phyloP scores from a whole-genome alignment of 441 rosid species.

The Biscutella laevigata region DNA sequence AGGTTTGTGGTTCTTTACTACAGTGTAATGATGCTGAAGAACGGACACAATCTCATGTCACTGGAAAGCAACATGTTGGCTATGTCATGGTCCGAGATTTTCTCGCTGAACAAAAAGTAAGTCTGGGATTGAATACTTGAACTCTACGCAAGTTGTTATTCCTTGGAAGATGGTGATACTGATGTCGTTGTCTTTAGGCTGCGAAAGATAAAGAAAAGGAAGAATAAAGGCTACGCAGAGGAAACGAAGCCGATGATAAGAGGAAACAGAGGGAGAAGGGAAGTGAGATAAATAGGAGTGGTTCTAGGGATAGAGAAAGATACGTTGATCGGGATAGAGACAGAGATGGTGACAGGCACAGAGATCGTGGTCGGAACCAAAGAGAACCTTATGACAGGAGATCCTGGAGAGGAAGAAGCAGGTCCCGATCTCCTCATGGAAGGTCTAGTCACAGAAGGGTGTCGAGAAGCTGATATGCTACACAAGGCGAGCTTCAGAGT shows the following conservation, averaged over 20 bases:
- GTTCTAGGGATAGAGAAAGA: slow-evolving; percentile 59
- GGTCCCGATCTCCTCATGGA: slow-evolving; percentile 74
- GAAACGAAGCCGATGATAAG: slow-evolving; percentile 77
- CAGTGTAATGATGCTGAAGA: slow-evolving; percentile 89
- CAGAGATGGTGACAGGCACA: slow-evolving; percentile 53
- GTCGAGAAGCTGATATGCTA: slow-evolving; percentile 72
- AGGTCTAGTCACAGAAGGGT: slow-evolving; percentile 67
- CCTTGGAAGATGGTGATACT: slow-evolving; percentile 1
- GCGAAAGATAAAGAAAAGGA: slow-evolving; percentile 75
- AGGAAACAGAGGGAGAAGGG: slow-evolving; percentile 47
- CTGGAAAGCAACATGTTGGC: slow-evolving; percentile 95
- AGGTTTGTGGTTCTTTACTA: slow-evolving; percentile 95
- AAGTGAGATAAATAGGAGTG: slow-evolving; percentile 49
- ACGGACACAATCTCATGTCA: slow-evolving; percentile 92
- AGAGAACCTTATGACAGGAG: slow-evolving; percentile 57
- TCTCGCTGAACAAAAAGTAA: slow-evolving; percentile 70
- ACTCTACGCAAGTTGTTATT: neutral
- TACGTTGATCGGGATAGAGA: slow-evolving; percentile 47
- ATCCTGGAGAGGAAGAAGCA: slow-evolving; percentile 64
- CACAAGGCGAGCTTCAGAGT: too few species aligned
- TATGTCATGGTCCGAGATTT: slow-evolving; percentile 96
- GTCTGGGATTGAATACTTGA: slow-evolving; percentile 1
- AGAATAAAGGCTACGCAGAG: slow-evolving; percentile 59
- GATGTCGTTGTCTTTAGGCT: slow-evolving; percentile 33
- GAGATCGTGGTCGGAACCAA: slow-evolving; percentile 46